phyloP scores from a whole-genome alignment of 2,329 filamentous ascomycete genomes.

The Beauveria rudraprayagi region DNA sequence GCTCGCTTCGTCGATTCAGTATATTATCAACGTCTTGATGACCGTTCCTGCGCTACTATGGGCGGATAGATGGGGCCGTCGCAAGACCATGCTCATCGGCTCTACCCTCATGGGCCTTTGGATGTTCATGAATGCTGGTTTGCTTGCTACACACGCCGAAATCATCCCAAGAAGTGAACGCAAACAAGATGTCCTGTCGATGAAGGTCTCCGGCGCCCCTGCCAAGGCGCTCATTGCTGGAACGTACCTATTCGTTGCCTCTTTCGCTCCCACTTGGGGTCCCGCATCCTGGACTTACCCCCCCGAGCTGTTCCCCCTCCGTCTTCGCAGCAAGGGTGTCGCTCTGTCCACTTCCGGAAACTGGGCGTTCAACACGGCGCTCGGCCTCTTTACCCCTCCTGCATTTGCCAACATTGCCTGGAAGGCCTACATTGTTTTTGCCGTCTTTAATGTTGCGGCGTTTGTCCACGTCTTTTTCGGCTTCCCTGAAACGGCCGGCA shows the following conservation, averaged over 20 bases:
- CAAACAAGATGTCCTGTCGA: constrained; percentile 38
- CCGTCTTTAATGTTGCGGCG: constrained; percentile 42
- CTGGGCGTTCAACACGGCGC: constrained; percentile 34
- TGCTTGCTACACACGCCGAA: constrained; percentile 40
- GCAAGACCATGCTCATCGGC: constrained; percentile 58
- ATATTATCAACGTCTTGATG: constrained; percentile 72
- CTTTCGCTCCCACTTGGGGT: constrained; percentile 38
- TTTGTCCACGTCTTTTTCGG: constrained; percentile 44
- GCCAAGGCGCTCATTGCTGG: constrained; percentile 58
- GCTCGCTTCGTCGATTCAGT: constrained; percentile 48
- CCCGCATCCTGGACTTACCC: constrained; percentile 39
- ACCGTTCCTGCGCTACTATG: constrained; percentile 68
- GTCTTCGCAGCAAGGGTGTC: constrained; percentile 30
- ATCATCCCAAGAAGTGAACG: constrained; percentile 35
- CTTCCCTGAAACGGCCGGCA: constrained; percentile 49
- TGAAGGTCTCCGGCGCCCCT: constrained; percentile 35
- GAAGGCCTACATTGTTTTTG: constrained; percentile 45
- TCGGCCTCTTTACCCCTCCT: constrained; percentile 31
- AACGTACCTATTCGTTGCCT: constrained; percentile 56
- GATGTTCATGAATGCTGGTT: constrained; percentile 46
- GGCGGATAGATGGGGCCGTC: constrained; percentile 69
- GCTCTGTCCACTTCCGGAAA: constrained; percentile 28
- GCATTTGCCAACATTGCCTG: constrained; percentile 36
- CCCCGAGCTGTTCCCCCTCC: constrained; percentile 31
- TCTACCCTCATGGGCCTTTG: constrained; percentile 57